Base-by-base conservation (phyloP, 768 basidiomycete species). In the Phlegmacium glaucopus region DNA sequence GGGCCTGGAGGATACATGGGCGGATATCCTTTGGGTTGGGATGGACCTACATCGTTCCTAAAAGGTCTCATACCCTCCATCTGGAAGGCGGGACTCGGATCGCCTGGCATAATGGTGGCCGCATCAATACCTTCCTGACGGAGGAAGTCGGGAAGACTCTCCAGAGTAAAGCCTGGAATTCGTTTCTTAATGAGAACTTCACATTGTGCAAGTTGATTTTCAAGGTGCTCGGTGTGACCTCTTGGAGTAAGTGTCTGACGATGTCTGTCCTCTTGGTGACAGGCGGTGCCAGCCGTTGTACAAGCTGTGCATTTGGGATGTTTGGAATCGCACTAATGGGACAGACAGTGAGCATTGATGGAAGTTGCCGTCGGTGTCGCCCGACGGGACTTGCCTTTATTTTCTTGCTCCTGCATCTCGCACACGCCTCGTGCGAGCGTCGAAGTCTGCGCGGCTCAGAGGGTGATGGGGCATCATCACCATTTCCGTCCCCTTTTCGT, bases 401-500 rank as follows among this genome's bases (percentile, higher is more conserved):
- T 86, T 93, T 93, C 82, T 93, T 92, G 74, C 84, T 86, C 79
- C 90, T 87, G 78, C 90, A 93, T 66, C 90, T 80, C 54, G 90
- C 85, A 75, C 90, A 93, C 53, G 90, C 90, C 71, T 93, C 90
- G 71, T 93, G 90, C 60, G 90, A 90, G 62, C 90, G 82, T 58
- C 90, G 76, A 60, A 93, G 77, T 46, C 90, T 80, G 60, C 90
- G 79, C 37, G 88, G 85, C 66, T 90, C 89, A 46, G 83, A 76
- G 36, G 82, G 70, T 13, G 77, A 66, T 30, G 69, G 59, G 37
- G 69, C 66, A n/a, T 82, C 84, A 45, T 82, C 83, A 10, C 72
- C 73, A 22, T 70, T 72, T 2, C 71, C 69, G 42, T 83, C 82
- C 1, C 70, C 68, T 67, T 84, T 85, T 72, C 76, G 76, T 39